phyloP scores from a whole-genome alignment of 1,284 basidiomycete genomes.

The Schizophyllum commune region DNA sequence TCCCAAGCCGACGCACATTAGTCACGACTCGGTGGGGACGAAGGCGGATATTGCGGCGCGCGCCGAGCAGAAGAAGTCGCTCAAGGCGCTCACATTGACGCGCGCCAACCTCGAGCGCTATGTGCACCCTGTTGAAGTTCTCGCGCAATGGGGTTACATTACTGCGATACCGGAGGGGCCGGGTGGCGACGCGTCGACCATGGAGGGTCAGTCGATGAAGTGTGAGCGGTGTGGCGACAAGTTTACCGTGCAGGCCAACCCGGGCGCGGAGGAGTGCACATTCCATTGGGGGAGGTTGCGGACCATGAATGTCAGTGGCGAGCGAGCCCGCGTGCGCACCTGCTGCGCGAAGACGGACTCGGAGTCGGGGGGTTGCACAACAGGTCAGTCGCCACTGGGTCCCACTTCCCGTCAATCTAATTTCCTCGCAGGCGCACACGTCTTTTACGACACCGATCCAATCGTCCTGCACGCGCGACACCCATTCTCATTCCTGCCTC shows the following conservation, averaged over 20 bases:
- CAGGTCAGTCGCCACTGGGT: background rate
- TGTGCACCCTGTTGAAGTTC: constrained; percentile 48
- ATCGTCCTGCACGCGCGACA: constrained; percentile 66
- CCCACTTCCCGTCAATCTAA: too few species aligned
- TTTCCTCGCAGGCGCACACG: constrained; percentile 48
- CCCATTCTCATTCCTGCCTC: constrained; percentile 53
- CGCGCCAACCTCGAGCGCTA: constrained; percentile 46
- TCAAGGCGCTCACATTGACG: constrained; percentile 52
- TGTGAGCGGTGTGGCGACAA: constrained; percentile 75
- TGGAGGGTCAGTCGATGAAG: constrained; percentile 56
- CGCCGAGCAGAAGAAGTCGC: constrained; percentile 49
- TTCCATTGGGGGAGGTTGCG: constrained; percentile 81
- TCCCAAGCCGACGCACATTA: constrained; percentile 46
- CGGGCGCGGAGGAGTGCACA: constrained; percentile 58
- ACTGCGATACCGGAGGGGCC: constrained; percentile 55
- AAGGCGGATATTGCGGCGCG: constrained; percentile 57
- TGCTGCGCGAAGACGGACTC: constrained; percentile 55
- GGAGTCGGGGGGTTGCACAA: constrained; percentile 9
- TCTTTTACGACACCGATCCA: constrained; percentile 72
- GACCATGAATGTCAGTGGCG: constrained; percentile 50
- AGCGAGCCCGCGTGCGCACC: constrained; percentile 54
- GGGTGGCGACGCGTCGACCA: constrained; percentile 56
- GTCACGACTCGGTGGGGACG: constrained; percentile 78
- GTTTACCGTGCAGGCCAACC: constrained; percentile 58
- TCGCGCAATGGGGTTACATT: constrained; percentile 68